Base-by-base conservation (phyloP, 306 rosid species). In the Gastrolobium bilobum region DNA sequence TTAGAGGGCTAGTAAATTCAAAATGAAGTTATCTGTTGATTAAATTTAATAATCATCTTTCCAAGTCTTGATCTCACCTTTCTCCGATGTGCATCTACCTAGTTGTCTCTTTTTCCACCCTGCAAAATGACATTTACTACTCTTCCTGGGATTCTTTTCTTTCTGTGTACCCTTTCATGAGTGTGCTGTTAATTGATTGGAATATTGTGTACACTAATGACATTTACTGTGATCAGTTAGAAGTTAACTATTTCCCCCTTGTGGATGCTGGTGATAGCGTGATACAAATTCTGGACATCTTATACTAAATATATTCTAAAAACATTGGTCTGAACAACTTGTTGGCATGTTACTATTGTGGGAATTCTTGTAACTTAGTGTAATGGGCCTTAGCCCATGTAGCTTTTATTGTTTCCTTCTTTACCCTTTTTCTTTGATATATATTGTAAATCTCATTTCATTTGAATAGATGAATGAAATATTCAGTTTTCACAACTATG, bases 181-280 rank as follows among this genome's bases (percentile, higher is more conserved):
- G 43, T 10, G 4, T 63, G 68, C 37, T 64, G 30, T 20, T 82
- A 70, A 64, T 78, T 65, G 31, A 13, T 51, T 81, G 65, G 52
- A 57, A 50, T 20, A 69, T 50, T 76, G 69, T 40, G 48, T 37
- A 62, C 15, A 26, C 11, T 79, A 31, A 80, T 64, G 53, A 46
- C 67, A 50, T 13, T n/a, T 52, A 64, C 53, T 46, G 40, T 53
- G 73, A 58, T 90, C 59, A 29, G 62, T 70, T 79, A 58, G 64
- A 47, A 70, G 3, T 65, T 60, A 4, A 31, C 46, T 20, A 20
- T 50, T 63, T 51, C 20, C 33, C 47, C 59, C 37, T 34, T 6
- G 54, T 71, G 56, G 40, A 39, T 43, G n/a, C 40, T 74, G 34
- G 31, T 48, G 30, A 48, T 71, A 42, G 66, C 20, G 31, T 48